Evolutionary conservation across 306 rosid genomes (phyloP).

Genomic region (Vigna angularis): DNA sequence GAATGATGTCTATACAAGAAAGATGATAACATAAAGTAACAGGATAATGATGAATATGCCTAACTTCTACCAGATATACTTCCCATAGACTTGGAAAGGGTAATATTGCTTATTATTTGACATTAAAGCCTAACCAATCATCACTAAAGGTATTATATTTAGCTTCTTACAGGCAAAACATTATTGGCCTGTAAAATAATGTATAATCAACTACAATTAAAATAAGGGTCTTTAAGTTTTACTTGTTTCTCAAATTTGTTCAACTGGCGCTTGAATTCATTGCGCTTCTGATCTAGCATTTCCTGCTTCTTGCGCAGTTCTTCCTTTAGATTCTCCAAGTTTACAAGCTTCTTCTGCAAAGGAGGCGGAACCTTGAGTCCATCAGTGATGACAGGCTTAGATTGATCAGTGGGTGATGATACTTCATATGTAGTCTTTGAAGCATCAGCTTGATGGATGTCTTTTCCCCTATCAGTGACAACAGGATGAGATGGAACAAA

Average conservation of each 20-base stretch:
- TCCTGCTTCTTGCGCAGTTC: slow-evolving; percentile 97
- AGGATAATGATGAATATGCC: slow-evolving; percentile 19
- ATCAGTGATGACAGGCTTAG: slow-evolving; percentile 60
- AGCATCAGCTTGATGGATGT: slow-evolving; percentile 63
- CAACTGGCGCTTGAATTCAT: slow-evolving; percentile 80
- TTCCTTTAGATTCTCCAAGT: slow-evolving; percentile 84
- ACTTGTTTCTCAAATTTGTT: slow-evolving; percentile 88
- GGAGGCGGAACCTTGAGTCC: slow-evolving; percentile 76
- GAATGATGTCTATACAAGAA: slow-evolving; percentile 20
- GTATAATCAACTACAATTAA: slow-evolving; percentile 36
- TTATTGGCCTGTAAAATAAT: slow-evolving; percentile 24
- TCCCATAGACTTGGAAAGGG: slow-evolving; percentile 25
- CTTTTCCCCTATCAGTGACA: slow-evolving; percentile 62
- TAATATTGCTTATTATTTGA: slow-evolving; percentile 22
- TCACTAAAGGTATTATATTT: slow-evolving; percentile 21
- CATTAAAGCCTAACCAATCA: slow-evolving; percentile 23
- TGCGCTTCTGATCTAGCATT: slow-evolving; percentile 91
- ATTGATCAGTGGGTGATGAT: slow-evolving; percentile 60
- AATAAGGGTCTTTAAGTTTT: slow-evolving; percentile 39
- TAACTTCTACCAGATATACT: slow-evolving; percentile 23
- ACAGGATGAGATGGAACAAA: slow-evolving; percentile 57
- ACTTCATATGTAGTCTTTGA: slow-evolving; percentile 63
- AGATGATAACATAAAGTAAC: slow-evolving; percentile 24
- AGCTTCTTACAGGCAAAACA: slow-evolving; percentile 34
- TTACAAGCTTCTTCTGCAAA: slow-evolving; percentile 78